A percentile compares a stretch with the other conserved stretches of the same genome.
Evolutionary conservation across 768 basidiomycete genomes (phyloP).

Genomic region (Rhodotorula toruloides): DNA sequence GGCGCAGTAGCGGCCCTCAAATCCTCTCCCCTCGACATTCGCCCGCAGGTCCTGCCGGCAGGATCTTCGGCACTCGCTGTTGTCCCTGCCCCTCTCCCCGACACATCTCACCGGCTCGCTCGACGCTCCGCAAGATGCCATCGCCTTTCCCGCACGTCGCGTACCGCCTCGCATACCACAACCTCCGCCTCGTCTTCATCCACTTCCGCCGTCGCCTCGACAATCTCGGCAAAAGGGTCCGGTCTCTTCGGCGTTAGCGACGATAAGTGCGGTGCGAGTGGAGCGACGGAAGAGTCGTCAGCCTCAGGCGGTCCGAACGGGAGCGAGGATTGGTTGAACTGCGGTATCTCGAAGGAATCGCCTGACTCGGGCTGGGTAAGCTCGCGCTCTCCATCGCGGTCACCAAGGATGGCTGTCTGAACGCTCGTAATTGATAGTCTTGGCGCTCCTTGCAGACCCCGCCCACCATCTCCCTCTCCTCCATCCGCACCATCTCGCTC

Average conservation of each 20-base stretch:
- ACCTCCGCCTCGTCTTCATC: neutral
- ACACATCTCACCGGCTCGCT: too few species aligned
- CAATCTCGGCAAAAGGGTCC: neutral
- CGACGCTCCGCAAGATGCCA: too few species aligned
- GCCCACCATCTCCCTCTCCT: slow-evolving; percentile 50
- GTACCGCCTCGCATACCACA: too few species aligned
- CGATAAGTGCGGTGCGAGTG: slow-evolving; percentile 15
- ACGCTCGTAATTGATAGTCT: neutral
- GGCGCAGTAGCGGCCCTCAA: too few species aligned
- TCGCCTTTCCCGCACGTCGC: too few species aligned
- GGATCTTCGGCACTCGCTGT: too few species aligned
- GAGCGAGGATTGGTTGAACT: slow-evolving; percentile 27
- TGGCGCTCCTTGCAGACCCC: slow-evolving; percentile 2
- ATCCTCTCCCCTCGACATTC: too few species aligned
- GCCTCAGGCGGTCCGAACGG: slow-evolving; percentile 25
- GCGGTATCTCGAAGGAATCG: slow-evolving; percentile 5
- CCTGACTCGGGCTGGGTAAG: slow-evolving; percentile 3
- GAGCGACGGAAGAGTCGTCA: slow-evolving; percentile 8
- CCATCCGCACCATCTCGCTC: slow-evolving; percentile 50
- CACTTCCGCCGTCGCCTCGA: neutral
- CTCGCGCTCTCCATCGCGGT: neutral
- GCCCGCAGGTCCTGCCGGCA: too few species aligned
- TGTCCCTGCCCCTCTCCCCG: too few species aligned
- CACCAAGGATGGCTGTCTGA: too few species aligned
- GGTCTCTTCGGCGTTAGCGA: slow-evolving; percentile 5